These are phyloP conservation scores for Chlorella vulgaris DNA, from an alignment of 139 green algal species.

Conservation along the genomic window DNA sequence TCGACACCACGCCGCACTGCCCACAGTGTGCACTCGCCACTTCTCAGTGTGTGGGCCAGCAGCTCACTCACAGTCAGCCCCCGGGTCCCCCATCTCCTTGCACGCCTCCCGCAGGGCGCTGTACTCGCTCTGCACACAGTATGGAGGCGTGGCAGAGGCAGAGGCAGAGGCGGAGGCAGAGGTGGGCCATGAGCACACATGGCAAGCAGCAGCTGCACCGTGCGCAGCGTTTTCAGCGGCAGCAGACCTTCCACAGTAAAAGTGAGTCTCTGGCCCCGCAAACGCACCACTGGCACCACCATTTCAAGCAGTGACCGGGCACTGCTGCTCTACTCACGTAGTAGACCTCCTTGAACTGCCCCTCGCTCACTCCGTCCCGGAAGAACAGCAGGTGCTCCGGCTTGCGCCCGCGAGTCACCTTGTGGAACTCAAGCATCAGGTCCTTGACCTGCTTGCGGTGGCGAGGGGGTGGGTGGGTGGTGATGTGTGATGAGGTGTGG, in stretches of 20 bases:
- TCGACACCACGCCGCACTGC: too few species aligned
- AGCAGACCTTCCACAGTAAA: too few species aligned
- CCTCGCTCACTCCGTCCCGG: slow-evolving; percentile 78
- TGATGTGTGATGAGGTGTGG: too few species aligned
- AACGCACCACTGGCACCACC: too few species aligned
- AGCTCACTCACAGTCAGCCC: slow-evolving; percentile 32
- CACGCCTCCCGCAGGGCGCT: slow-evolving; percentile 48
- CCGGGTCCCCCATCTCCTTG: slow-evolving; percentile 52
- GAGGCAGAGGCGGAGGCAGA: not conserved
- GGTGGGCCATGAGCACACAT: not conserved
- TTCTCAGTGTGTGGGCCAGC: too few species aligned
- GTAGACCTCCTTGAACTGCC: slow-evolving; percentile 82
- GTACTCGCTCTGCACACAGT: slow-evolving; percentile 25
- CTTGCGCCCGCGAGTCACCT: slow-evolving; percentile 39
- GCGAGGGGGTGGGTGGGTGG: too few species aligned
- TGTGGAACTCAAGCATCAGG: slow-evolving; percentile 56
- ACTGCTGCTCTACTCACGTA: not conserved
- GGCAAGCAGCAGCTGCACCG: not conserved
- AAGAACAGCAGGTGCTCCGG: slow-evolving; percentile 58
- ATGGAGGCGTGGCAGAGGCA: not conserved
- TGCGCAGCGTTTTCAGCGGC: too few species aligned
- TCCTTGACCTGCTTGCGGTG: slow-evolving; percentile 34
- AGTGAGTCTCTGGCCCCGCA: too few species aligned
- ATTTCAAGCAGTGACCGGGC: too few species aligned
- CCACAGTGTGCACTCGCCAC: too few species aligned